These are phyloP conservation scores for Gracilaria domingensis DNA, from an alignment of 23 red algal species.

Conservation along the genomic window DNA sequence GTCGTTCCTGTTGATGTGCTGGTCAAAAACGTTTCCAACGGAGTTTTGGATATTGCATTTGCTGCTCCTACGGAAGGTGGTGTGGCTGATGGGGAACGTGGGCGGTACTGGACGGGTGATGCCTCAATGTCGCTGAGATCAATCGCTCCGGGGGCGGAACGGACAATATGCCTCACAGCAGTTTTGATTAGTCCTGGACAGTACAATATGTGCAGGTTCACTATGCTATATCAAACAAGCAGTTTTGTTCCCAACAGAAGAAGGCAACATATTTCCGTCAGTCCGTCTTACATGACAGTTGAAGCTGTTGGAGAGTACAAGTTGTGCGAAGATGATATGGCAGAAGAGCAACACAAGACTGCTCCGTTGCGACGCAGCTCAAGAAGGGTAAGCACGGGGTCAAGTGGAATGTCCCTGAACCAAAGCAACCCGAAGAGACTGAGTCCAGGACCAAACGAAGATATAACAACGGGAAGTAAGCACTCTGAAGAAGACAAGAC, in stretches of 20 bases:
- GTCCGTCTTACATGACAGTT: constrained; percentile 22
- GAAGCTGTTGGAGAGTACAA: constrained; percentile 35
- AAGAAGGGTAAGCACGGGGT: constrained; percentile 10
- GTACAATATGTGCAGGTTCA: constrained; percentile 66
- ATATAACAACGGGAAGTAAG: background rate
- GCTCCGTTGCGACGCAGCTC: background rate
- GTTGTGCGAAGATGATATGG: constrained; percentile 22
- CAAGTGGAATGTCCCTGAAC: background rate
- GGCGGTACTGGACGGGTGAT: constrained; percentile 65
- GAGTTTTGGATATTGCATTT: constrained; percentile 62
- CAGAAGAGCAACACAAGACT: background rate
- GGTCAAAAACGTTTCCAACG: constrained; percentile 42
- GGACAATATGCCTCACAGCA: constrained; percentile 34
- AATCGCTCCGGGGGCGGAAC: constrained; percentile 56
- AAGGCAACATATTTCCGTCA: constrained; percentile 20
- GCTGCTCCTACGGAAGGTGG: constrained; percentile 51
- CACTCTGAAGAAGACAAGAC: background rate
- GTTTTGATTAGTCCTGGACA: constrained; percentile 50
- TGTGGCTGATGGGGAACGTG: constrained; percentile 66
- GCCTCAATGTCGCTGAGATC: constrained; percentile 59
- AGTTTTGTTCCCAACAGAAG: constrained; percentile 28
- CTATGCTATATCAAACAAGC: constrained; percentile 35
- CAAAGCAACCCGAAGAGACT: background rate
- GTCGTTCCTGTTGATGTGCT: constrained; percentile 49
- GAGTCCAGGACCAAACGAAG: background rate